Conservation (phyloP, 1,284 basidiomycete genomes). For the Agaricales sp. region DNA sequence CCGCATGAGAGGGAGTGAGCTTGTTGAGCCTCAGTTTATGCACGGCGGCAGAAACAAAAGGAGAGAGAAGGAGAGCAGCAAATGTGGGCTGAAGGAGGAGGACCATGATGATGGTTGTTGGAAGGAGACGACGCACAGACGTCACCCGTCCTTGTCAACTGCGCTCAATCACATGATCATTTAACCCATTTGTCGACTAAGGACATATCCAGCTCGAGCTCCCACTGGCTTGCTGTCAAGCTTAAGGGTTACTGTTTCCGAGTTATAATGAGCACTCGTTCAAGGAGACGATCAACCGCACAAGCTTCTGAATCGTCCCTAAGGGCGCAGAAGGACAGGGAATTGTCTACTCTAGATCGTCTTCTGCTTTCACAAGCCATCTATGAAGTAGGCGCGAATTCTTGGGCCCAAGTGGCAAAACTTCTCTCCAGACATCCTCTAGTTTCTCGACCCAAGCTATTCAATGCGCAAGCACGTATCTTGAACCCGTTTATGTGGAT, state of each 20-base stretch:
- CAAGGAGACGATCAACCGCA: slow-evolving; percentile 16
- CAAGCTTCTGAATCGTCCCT: slow-evolving; percentile 8
- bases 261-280: slow-evolving; percentile 14
- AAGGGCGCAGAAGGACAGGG: not conserved
- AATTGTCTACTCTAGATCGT: slow-evolving; percentile 39
- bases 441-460: slow-evolving; percentile 46
- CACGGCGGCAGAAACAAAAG: slow-evolving; percentile 59
- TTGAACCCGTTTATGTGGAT: slow-evolving; percentile 8
- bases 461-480: slow-evolving; percentile 59
- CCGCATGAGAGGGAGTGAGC: slow-evolving; percentile 47
- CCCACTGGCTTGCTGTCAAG: slow-evolving; percentile 13
- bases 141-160: slow-evolving; percentile 8
- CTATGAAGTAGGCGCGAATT: slow-evolving; percentile 69
- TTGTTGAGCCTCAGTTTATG: slow-evolving; percentile 87
- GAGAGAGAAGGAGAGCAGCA: slow-evolving; percentile 54
- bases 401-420: slow-evolving; percentile 64
- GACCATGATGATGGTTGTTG: slow-evolving; percentile 47
- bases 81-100: slow-evolving; percentile 24
- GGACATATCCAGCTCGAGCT: slow-evolving; percentile 15
- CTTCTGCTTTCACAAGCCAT: slow-evolving; percentile 79
- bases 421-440: slow-evolving; percentile 61
- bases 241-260: slow-evolving; percentile 3
- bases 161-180: not conserved
- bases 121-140: slow-evolving; percentile 16
- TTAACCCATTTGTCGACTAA: not conserved